Evolutionary conservation across 225 moss, liverwort and hornwort genomes (phyloP), one percentile per base, ranked within the genome.

Genomic region (Sphagnum contortum): DNA sequence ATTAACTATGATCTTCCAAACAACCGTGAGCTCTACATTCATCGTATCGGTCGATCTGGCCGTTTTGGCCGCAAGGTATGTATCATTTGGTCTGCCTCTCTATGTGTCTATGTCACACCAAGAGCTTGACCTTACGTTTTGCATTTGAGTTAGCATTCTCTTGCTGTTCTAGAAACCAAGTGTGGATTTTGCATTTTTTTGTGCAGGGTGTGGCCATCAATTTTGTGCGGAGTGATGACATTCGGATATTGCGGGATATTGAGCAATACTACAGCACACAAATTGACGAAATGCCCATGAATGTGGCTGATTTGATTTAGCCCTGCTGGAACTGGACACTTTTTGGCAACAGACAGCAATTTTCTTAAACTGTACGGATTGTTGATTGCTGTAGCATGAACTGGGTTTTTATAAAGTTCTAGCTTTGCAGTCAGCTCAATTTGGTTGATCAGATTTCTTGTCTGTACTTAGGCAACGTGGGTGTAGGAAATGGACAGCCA

Each of bases 201-300:
- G 3, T 70, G 59, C 79, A 92, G 92, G 92, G 92, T 77, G 89
- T 92, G 82, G 92, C 89, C 45, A 92, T 92, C 58, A 92, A 89
- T 71, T 92, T 92, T 75, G 92, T 92, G 48, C 73, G 92, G 70
- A 92, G 89, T 68, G 92, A 92, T 73, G 89, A 92, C 50, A 92
- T 92, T 67, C 78, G 89, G 67, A 92, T 92, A 77, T 70, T 92
- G 81, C 89, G 89, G 52, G 92, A 92, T 58, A 92, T 89, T 68
- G 92, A 92, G 83, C 92, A 92, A 59, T 92, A 92, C 66, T 92
- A 92, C 83, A 92, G 89, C 81, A 89, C 89, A 6, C 87, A 92
- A 73, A 92, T 89, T 53, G 92, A 92, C 68, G 92, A 92, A 76
- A 92, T 92, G 92, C 89, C 92, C 7, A 92, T 92, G 87, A 89